Conservation (phyloP, 2,329 filamentous ascomycete species). For the Diaporthe amygdali region DNA sequence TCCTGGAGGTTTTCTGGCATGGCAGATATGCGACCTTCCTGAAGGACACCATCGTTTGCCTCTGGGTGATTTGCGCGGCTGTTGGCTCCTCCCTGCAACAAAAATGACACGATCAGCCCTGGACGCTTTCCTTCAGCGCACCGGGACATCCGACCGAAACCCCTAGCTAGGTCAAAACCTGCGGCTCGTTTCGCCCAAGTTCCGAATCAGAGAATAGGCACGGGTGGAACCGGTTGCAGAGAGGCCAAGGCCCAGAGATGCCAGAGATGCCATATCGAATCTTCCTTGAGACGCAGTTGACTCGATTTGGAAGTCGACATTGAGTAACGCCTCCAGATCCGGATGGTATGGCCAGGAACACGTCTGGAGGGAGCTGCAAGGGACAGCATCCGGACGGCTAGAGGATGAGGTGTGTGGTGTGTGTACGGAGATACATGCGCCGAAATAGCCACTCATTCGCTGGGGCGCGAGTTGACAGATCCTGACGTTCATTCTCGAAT, state of each 20-base stretch:
- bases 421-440: constrained; percentile 11
- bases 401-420: not conserved
- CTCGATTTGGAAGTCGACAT: constrained; percentile 20
- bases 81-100: not conserved
- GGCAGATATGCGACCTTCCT: not conserved
- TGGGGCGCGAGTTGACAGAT: not conserved
- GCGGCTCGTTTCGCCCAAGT: constrained; percentile 27
- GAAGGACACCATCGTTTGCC: not conserved
- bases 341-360: constrained; percentile 1
- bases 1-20: not conserved
- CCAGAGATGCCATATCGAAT: not conserved
- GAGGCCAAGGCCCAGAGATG: not conserved
- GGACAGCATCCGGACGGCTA: constrained; percentile 8
- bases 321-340: constrained; percentile 17
- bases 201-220: constrained; percentile 15
- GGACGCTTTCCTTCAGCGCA: not conserved
- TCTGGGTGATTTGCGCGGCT: not conserved
- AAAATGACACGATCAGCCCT: not conserved
- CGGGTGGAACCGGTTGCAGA: constrained; percentile 14
- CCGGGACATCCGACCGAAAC: constrained; percentile 15
- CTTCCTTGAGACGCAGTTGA: not conserved
- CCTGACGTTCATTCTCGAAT: not conserved
- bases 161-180: constrained; percentile 15
- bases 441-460: constrained; percentile 9
- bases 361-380: constrained; percentile 15